Evolutionary conservation across 179 eudicot species (phyloP), one percentile per base, ranked within the genome.

Genomic region (Vitellaria paradoxa): DNA sequence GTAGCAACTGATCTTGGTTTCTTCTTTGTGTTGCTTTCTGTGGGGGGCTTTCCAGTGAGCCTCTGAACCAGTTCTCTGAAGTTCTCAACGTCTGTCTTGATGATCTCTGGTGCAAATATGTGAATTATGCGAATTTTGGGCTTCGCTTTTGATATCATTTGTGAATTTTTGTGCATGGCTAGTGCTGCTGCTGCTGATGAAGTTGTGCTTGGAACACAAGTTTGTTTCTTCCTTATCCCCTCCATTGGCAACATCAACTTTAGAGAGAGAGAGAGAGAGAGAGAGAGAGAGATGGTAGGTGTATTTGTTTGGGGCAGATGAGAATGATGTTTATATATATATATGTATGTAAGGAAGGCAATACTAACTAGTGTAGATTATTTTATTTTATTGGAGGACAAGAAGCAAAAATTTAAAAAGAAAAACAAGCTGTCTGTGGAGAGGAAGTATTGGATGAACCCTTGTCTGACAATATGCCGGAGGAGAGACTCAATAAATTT

Each of bases 91-190:
- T 93, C 95, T 9, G 95, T 90, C 62, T 92, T 86, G 85, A 89
- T 89, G 88, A 93, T 89, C 85, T 93, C 91, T 0, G 98, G 98
- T n/a, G 95, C 90, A 49, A 84, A 84, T 42, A 93, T 86, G 82
- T 93, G 95, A 70, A 93, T 92, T 37, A 93, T 88, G 45, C 97
- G 85, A 72, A 93, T 87, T 71, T 87, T 90, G 0, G 98, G 98
- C 82, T 87, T 90, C 57, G 56, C n/a, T 79, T 92, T 93, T 0
- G 95, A 64, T 42, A 93, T 88, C 23, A 76, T 70, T 7, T 82
- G 88, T 47, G 98, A 90, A 55, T 86, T 84, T 61, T 65, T 85
- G 79, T 86, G 86, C 77, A 92, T 82, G 81, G 84, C 77, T 77
- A 88, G 82, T 15, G 78, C 53, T 76, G 88, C 7, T 76, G 88